Conservation (phyloP, 2,329 filamentous ascomycete species). For the Chaetomium sp. region DNA sequence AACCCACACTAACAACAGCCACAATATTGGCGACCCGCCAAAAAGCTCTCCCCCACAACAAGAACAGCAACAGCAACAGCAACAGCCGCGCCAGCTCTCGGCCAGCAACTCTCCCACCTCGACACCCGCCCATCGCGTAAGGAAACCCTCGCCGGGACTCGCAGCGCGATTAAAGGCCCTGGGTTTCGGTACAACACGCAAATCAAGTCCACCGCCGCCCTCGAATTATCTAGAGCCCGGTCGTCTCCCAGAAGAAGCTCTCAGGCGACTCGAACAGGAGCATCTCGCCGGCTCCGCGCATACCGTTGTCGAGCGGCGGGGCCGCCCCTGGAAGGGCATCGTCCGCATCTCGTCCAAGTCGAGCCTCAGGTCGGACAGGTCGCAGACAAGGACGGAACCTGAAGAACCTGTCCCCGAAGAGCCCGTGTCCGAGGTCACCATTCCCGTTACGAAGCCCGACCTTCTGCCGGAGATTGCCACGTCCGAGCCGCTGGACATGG, state of each 20-base stretch:
- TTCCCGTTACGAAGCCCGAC: conserved; percentile 39
- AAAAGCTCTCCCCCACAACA: conserved; percentile 18
- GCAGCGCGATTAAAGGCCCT: conserved; percentile 67
- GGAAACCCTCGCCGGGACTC: conserved; percentile 65
- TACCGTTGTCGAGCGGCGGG: conserved; percentile 62
- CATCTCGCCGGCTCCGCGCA: conserved; percentile 59
- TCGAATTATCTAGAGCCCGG: conserved; percentile 51
- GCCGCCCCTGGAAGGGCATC: conserved; percentile 72
- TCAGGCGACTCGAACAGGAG: conserved; percentile 68
- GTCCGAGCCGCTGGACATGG: conserved; percentile 60
- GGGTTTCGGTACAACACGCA: conserved; percentile 56
- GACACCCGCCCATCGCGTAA: conserved; percentile 42
- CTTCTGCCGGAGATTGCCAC: conserved; percentile 56
- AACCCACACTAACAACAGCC: conserved; percentile 24
- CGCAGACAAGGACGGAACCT: conserved; percentile 30
- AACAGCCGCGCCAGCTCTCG: conserved; percentile 22
- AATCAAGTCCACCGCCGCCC: conserved; percentile 42
- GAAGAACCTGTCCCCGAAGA: conserved; percentile 39
- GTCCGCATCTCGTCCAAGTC: conserved; percentile 51
- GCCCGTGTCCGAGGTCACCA: conserved; percentile 38
- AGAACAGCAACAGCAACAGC: conserved; percentile 26
- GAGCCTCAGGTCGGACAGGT: conserved; percentile 36
- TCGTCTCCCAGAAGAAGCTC: conserved; percentile 69
- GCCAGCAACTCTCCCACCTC: conserved; percentile 34
- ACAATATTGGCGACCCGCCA: conserved; percentile 2